These are phyloP conservation scores for Nitzschia palea DNA, from an alignment of 108 stramenopile genomes.

Conservation along the genomic window DNA sequence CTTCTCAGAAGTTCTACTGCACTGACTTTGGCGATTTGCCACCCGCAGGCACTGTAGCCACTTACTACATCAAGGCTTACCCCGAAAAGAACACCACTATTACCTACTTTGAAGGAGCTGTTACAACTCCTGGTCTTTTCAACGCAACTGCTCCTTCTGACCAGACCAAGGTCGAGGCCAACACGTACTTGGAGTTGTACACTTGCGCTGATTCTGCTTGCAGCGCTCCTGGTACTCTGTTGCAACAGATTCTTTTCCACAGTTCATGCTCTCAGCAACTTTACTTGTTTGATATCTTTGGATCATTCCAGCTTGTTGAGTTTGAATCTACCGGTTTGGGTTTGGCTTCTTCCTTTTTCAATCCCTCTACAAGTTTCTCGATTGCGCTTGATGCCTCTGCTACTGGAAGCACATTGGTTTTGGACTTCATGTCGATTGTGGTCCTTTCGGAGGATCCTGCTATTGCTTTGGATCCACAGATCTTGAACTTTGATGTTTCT, in stretches of 20 bases:
- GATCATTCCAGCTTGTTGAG: constrained; percentile 28
- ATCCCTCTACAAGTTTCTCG: background rate
- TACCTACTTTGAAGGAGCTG: constrained; percentile 9
- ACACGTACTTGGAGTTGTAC: constrained; percentile 9
- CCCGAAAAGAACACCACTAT: background rate
- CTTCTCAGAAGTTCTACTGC: constrained; percentile 11
- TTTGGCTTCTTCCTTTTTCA: background rate
- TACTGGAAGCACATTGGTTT: background rate
- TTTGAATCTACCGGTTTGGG: constrained; percentile 8
- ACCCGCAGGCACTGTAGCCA: background rate
- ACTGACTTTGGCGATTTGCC: constrained; percentile 7
- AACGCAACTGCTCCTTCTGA: constrained; percentile 10
- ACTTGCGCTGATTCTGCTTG: background rate
- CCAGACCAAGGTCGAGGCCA: background rate
- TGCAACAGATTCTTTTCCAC: constrained; percentile 27
- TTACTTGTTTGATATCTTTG: constrained; percentile 30
- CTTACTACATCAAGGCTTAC: constrained; percentile 2
- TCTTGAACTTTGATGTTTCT: background rate
- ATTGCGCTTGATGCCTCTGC: background rate
- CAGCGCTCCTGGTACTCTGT: background rate
- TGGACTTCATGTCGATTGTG: constrained; percentile 7
- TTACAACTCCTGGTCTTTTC: constrained; percentile 3
- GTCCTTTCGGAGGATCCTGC: background rate
- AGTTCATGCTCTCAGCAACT: constrained; percentile 38
- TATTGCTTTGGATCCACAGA: constrained; percentile 4